Evolutionary conservation across 495 filamentous ascomycete species (phyloP).

Genomic region (Aspergillus cristatus): DNA sequence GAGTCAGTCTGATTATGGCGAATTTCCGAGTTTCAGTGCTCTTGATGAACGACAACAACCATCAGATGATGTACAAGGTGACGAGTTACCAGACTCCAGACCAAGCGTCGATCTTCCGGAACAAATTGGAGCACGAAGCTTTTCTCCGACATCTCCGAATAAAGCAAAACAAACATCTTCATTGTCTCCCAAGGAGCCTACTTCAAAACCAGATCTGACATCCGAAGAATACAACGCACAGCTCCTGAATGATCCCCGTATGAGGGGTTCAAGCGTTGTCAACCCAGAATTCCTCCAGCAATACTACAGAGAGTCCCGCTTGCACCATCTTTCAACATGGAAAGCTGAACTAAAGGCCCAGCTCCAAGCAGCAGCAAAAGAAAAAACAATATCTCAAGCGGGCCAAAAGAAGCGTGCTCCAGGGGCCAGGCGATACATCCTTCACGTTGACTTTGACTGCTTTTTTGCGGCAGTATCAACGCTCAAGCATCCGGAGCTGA

Average conservation of each 20-base stretch:
- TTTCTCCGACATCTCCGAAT: not conserved
- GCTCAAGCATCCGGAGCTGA: constrained; percentile 62
- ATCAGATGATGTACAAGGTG: not conserved
- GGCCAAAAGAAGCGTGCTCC: constrained; percentile 36
- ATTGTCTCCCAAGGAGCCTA: constrained; percentile 3
- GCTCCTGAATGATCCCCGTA: constrained; percentile 69
- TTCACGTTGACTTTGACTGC: constrained; percentile 96
- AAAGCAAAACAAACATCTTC: not conserved
- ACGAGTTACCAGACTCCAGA: not conserved
- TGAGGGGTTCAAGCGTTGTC: constrained; percentile 73
- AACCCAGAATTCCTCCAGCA: constrained; percentile 90
- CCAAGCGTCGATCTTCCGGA: no score
- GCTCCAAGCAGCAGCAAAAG: constrained; percentile 66
- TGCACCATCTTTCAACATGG: constrained; percentile 93
- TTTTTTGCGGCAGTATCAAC: constrained; percentile 95
- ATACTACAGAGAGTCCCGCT: constrained; percentile 84
- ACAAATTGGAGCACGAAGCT: not conserved
- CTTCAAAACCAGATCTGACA: constrained; percentile 44
- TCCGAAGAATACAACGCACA: constrained; percentile 87
- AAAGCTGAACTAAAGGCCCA: constrained; percentile 86
- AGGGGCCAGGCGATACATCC: constrained; percentile 68
- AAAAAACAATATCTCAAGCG: constrained; percentile 50
- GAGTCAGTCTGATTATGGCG: constrained; percentile 35
- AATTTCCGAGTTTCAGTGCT: constrained; percentile 33
- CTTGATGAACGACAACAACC: constrained; percentile 11